phyloP scores from a whole-genome alignment of 441 rosid species.

The Gossypium gossypioides region DNA sequence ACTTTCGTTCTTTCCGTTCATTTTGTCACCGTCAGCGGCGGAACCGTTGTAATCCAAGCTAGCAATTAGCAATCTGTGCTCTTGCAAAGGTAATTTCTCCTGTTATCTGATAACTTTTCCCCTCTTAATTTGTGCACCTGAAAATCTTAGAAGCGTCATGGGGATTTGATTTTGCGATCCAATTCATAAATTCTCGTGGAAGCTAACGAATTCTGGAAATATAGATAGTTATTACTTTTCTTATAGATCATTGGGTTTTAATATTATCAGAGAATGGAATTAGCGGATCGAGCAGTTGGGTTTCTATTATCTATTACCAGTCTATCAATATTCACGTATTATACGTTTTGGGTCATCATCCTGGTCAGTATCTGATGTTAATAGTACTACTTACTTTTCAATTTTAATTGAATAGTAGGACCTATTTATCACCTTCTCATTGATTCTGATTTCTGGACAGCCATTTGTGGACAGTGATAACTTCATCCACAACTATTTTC shows the following conservation, averaged over 20 bases:
- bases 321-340: constrained; percentile 8
- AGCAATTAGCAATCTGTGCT: background rate
- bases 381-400: background rate
- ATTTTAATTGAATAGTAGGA: background rate
- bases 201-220: background rate
- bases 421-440: background rate
- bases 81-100: background rate
- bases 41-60: background rate
- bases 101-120: background rate
- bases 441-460: constrained; percentile 25
- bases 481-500: constrained; percentile 77
- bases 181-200: background rate
- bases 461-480: constrained; percentile 84
- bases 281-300: constrained; percentile 12
- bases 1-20: background rate
- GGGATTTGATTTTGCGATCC: background rate
- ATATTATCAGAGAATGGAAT: constrained; percentile 38
- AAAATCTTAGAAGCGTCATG: background rate
- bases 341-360: constrained; percentile 13
- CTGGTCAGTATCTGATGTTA: constrained; percentile 3
- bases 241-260: background rate
- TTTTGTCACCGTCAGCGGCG: background rate
- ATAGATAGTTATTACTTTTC: background rate
- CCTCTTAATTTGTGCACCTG: background rate
- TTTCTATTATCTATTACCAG: constrained; percentile 35